Base-by-base conservation (phyloP, 306 rosid genomes). In the Canavalia ensiformis region DNA sequence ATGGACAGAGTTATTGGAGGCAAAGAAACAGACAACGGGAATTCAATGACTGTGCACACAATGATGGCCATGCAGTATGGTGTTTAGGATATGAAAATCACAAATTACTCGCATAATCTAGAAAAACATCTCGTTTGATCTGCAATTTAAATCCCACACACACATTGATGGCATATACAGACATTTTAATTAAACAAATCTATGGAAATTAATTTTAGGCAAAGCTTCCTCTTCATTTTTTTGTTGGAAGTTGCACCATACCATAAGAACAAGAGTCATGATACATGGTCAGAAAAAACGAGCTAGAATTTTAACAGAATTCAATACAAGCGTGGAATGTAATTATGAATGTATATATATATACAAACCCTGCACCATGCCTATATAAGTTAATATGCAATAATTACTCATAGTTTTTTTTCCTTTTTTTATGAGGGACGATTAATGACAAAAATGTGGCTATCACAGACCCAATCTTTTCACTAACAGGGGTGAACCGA, bases 201-300 rank as follows among this genome's bases (percentile, higher is more conserved):
- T n/a, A 51, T 47, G 29, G 0, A 70, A 65, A 45, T 60, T 35
- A 69, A 65, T 54, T 67, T 63, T 47, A n/a, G 64, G 45, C 51
- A 72, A 63, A 45, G 75, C 79, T 63, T 83, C 71, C 75, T 8
- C 72, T 77, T n/a, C 64, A 78, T 8, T n/a, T 63, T 59, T 62
- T 44, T 33, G 74, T 52, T 2, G 82, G 86, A 70, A 77, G 78
- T 79, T 70, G 69, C 82, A 54, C 70, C 44, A n/a, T 60, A 60
- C 55, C 5, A 59, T 81, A 62, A 51, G 47, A 8, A 83, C 55
- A 83, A 60, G 42, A 52, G 51, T 44, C 7, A 44, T 64, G 72
- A 7, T 55, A 80, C 41, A 79, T 28, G 25, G 25, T 18, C 25
- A 37, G 12, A 30, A 42, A 63, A 81, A 8, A 5, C 18, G 4